Conservation (phyloP, 1,284 basidiomycete species). For the Peniophora sp. region DNA sequence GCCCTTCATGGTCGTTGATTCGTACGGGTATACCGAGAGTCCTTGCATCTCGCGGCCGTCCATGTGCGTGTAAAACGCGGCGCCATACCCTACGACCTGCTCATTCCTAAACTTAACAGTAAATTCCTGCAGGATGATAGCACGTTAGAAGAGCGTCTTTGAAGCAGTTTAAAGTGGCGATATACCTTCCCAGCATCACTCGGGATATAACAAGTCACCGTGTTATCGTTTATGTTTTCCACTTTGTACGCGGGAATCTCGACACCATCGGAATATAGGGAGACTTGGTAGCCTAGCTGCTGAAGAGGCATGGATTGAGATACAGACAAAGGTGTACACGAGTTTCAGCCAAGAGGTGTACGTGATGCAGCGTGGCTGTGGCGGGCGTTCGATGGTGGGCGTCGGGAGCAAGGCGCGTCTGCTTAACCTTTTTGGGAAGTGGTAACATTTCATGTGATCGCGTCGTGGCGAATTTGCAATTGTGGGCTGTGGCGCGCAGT, state of each 20-base stretch:
- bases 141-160: too few relatives aligned
- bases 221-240: neutral
- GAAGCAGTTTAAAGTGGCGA: neutral
- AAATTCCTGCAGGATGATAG: neutral
- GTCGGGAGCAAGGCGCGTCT: too few relatives aligned
- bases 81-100: neutral
- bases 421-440: too few relatives aligned
- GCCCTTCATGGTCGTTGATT: neutral
- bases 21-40: neutral
- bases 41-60: neutral
- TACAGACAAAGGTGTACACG: too few relatives aligned
- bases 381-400: too few relatives aligned
- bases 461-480: too few relatives aligned
- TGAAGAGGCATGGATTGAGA: neutral
- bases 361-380: too few relatives aligned
- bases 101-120: neutral
- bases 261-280: neutral
- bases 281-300: neutral
- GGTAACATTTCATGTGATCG: too few relatives aligned
- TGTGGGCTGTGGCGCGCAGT: too few relatives aligned
- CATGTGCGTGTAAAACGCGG: neutral
- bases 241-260: neutral
- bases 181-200: conserved; percentile 3
- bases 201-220: conserved; percentile 1
- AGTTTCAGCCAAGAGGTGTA: too few relatives aligned